These are phyloP conservation scores for Sordaria brevicollis DNA, from an alignment of 495 filamentous ascomycete genomes.

Conservation along the genomic window DNA sequence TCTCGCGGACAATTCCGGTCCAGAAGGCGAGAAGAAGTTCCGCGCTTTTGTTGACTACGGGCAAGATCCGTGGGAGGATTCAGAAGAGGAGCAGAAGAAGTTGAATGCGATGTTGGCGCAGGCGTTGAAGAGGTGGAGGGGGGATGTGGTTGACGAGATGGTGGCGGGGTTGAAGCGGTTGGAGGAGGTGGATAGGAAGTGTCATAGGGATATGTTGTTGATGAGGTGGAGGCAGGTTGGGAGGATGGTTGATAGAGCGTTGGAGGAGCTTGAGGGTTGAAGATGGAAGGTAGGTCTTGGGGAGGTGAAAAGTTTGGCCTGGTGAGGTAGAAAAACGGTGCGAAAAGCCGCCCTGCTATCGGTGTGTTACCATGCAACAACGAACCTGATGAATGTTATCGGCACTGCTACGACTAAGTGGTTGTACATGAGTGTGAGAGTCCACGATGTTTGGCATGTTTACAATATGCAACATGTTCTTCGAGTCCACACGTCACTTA, in stretches of 20 bases:
- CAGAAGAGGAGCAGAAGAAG: neutral
- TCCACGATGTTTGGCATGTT: no score
- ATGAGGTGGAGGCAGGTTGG: neutral
- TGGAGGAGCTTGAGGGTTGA: neutral
- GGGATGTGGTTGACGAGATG: neutral
- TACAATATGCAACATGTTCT: no score
- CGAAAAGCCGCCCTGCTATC: no score
- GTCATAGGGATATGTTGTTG: neutral
- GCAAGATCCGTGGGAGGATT: neutral
- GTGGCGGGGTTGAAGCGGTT: neutral
- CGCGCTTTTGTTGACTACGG: neutral
- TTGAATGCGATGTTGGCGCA: neutral
- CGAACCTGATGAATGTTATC: no score
- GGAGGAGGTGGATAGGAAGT: neutral
- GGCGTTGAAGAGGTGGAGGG: conserved; percentile 7
- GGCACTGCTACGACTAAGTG: no score
- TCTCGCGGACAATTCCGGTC: neutral
- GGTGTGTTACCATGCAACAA: no score
- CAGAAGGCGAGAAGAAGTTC: neutral
- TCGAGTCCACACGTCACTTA: no score
- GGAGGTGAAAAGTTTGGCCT: no score
- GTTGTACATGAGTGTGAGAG: no score
- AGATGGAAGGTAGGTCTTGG: neutral
- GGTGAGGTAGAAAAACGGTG: no score
- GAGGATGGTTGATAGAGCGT: neutral